Base-by-base conservation (phyloP, 116 monocot species). In the Zostera marina region DNA sequence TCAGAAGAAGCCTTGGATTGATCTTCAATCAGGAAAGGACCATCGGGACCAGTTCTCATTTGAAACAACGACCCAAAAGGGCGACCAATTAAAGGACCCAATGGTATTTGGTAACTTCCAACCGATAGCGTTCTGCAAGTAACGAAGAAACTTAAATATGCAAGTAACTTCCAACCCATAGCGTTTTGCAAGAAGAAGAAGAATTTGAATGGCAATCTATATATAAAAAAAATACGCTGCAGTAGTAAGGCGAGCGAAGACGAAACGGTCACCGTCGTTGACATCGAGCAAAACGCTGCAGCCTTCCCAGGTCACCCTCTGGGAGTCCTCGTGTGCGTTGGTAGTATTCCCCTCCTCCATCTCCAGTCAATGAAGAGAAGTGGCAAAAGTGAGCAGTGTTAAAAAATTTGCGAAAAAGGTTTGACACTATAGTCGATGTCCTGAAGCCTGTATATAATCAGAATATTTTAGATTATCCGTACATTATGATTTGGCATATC, bases 241-340 rank as follows among this genome's bases (percentile, higher is more conserved):
- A 63, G 80, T 76, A 58, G 90, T 78, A 66, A 98, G 86, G 38
- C 80, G 80, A 56, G 85, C 79, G 70, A 89, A 98, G 73, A 89
- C 82, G 61, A 98, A 83, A 60, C 90, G 85, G 64, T 98, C 89
- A 56, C 86, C 90, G 40, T 80, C 98, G 71, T 98, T 98, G 60
- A 90, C 79, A 72, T 98, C 90, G 53, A 85, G 86, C 17, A 98
- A 78, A 43, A 98, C 90, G 75, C 86, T 89, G 73, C 90, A 89
- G 3, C 86, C 83, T 63, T 98, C 86, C 98, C 98, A 89, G 16
- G 98, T 69, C 22, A 64, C 51, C 56, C 78, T 56, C 15, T 14
- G 14, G 13, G 38, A 39, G 20, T 49, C 19, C 49, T 2, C 13
- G 38, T 38, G 56, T 38, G 15, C 32, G 16, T 20, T 20, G 20